Evolutionary conservation across 768 basidiomycete genomes (phyloP), one percentile per base, ranked within the genome.

Genomic region (Galerina sulciceps): DNA sequence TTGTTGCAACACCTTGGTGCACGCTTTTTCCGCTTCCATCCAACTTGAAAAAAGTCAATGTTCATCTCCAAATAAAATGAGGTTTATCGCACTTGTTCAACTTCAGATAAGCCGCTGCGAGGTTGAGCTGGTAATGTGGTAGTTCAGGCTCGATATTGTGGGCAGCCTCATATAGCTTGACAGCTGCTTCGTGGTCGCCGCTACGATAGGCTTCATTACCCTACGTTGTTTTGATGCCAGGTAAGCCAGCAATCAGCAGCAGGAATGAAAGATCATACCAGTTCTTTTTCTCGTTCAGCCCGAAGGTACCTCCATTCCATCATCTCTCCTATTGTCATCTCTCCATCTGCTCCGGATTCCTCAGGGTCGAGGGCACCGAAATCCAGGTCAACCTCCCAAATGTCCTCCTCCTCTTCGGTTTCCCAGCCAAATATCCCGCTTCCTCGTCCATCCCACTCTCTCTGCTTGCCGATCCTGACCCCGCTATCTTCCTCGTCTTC

Each of bases 401-500:
- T 80, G 61, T 91, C 89, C 60, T 91, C 89, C 62, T 91, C 89
- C 45, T 89, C 86, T 58, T 83, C 82, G 10, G 87, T 88, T 64
- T 85, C 88, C 89, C 90, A 91, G 1, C 88, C 88, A 65, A 76
- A 81, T 3, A 91, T 78, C 3, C 89, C 89, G 53, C 83, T 86
- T 63, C 89, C 89, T 61, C 89, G 76, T 5, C 88, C 89, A 61
- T 91, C 89, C 89, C 90, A 91, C 65, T 90, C 89, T 46, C 86
- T 74, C 65, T 87, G 84, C 66, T 91, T 91, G 6, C 89, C 89
- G 0, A 80, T 72, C 37, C 86, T 68, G 0, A 83, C 78, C 1
- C 85, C 67, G 10, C 76, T 81, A 56, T 85, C 85, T 63, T 85
- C 83, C 64, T 89, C 89, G 26, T 88, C 88, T 67, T 88, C 85